A percentile compares a stretch with the other conserved stretches of the same genome.
Evolutionary conservation across 768 basidiomycete genomes (phyloP).

Genomic region (Boletales sp.): DNA sequence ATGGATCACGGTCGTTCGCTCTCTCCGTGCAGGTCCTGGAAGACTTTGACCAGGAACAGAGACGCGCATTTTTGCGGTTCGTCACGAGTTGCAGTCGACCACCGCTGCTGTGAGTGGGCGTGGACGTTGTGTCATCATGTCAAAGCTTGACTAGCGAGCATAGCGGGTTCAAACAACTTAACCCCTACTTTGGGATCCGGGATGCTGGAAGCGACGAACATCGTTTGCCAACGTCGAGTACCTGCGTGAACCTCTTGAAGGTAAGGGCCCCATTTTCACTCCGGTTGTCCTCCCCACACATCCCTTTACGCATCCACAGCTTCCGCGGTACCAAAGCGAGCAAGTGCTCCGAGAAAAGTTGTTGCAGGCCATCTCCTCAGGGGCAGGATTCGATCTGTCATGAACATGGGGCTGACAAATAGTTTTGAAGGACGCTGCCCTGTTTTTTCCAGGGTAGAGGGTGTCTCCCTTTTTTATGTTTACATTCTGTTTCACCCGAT

Average conservation of each 20-base stretch:
- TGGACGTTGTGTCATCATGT: no score
- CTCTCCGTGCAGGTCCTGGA: slow-evolving; percentile 57
- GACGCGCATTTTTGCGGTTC: slow-evolving; percentile 76
- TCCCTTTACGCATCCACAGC: slow-evolving; percentile 34
- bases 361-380: slow-evolving; percentile 80
- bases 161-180: slow-evolving; percentile 83
- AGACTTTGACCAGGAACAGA: slow-evolving; percentile 76
- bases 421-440: not conserved
- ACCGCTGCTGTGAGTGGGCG: slow-evolving; percentile 65
- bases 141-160: not conserved
- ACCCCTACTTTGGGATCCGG: slow-evolving; percentile 86
- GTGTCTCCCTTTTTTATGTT: not conserved
- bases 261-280: slow-evolving; percentile 31
- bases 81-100: slow-evolving; percentile 92
- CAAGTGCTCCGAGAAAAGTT: slow-evolving; percentile 68
- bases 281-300: no score
- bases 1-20: not conserved
- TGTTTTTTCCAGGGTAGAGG: not conserved
- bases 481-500: no score
- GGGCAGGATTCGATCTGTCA: slow-evolving; percentile 92
- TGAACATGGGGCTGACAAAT: slow-evolving; percentile 29
- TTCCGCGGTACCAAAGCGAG: slow-evolving; percentile 69
- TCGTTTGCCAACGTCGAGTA: slow-evolving; percentile 73
- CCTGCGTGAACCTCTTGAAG: slow-evolving; percentile 92
- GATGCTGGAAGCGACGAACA: slow-evolving; percentile 71